A percentile compares a stretch with the other conserved stretches of the same genome.
These are phyloP conservation scores for Nyctanthes arbortristis DNA, from an alignment of 257 asterid genomes.

Conservation along the genomic window DNA sequence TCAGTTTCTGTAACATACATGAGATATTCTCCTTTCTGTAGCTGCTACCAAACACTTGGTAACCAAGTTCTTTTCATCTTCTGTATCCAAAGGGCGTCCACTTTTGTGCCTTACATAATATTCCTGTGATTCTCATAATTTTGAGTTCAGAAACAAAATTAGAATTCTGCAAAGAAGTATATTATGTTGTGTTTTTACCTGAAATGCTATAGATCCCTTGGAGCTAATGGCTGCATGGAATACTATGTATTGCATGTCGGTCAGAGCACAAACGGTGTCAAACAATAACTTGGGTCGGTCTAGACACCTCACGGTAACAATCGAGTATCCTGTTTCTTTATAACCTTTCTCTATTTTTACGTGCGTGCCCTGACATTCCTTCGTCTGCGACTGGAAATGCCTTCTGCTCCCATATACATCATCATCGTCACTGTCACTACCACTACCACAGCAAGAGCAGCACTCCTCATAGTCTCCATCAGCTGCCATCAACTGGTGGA, in stretches of 20 bases:
- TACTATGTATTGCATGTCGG: slow-evolving; percentile 70
- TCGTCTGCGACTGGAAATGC: slow-evolving; percentile 23
- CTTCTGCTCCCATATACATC: slow-evolving; percentile 32
- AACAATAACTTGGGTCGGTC: slow-evolving; percentile 78
- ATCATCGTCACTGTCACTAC: slow-evolving; percentile 29
- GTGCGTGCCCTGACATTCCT: slow-evolving; percentile 52
- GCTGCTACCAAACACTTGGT: slow-evolving; percentile 76
- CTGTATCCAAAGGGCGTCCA: slow-evolving; percentile 50
- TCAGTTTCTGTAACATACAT: slow-evolving; percentile 39
- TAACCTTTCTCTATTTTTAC: slow-evolving; percentile 62
- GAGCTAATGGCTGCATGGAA: slow-evolving; percentile 81
- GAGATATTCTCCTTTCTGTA: slow-evolving; percentile 70
- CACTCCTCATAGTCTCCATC: slow-evolving; percentile 72
- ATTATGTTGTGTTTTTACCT: slow-evolving; percentile 37
- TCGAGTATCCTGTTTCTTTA: slow-evolving; percentile 55
- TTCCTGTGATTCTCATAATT: slow-evolving; percentile 43
- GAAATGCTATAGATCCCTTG: slow-evolving; percentile 63
- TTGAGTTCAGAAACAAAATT: neutral
- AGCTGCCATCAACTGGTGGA: slow-evolving; percentile 87
- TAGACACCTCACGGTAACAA: slow-evolving; percentile 59
- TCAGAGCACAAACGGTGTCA: slow-evolving; percentile 73
- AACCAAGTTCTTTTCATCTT: slow-evolving; percentile 50
- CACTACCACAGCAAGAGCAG: slow-evolving; percentile 50
- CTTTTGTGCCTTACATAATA: slow-evolving; percentile 62
- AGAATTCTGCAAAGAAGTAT: neutral